Percentiles rank a stretch among this genome's conserved stretches.
These are phyloP conservation scores for Eragrostis curvula DNA, from an alignment of 176 grass and related monocot species.

Conservation along the genomic window DNA sequence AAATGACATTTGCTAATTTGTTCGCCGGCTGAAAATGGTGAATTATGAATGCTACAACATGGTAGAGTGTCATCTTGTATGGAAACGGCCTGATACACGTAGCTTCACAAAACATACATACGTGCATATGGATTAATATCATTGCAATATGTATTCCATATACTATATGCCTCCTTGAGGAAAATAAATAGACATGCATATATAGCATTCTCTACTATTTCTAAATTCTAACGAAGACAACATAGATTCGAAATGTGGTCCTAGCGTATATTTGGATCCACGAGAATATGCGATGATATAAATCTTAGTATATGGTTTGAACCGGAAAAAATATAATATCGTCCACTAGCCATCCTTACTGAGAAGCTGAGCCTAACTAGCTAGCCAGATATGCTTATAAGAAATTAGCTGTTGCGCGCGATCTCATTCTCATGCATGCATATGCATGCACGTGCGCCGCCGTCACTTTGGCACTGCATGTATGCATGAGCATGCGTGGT, in stretches of 20 bases:
- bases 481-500: background rate
- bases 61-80: too few relatives aligned
- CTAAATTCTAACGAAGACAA: background rate
- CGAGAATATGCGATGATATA: background rate
- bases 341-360: background rate
- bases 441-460: background rate
- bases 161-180: too few relatives aligned
- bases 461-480: background rate
- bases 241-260: background rate
- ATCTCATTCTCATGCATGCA: background rate
- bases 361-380: background rate
- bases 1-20: too few relatives aligned
- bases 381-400: background rate
- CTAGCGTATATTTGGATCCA: background rate
- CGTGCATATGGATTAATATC: too few relatives aligned
- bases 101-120: too few relatives aligned
- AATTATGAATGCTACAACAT: too few relatives aligned
- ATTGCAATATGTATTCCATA: too few relatives aligned
- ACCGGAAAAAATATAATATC: background rate
- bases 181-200: too few relatives aligned
- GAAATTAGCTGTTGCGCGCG: background rate
- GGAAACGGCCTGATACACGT: too few relatives aligned
- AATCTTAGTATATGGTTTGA: background rate
- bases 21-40: too few relatives aligned
- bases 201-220: too few relatives aligned